Evolutionary conservation across 73 alveolate genomes (phyloP).

Genomic region (Loxodes magnus): DNA sequence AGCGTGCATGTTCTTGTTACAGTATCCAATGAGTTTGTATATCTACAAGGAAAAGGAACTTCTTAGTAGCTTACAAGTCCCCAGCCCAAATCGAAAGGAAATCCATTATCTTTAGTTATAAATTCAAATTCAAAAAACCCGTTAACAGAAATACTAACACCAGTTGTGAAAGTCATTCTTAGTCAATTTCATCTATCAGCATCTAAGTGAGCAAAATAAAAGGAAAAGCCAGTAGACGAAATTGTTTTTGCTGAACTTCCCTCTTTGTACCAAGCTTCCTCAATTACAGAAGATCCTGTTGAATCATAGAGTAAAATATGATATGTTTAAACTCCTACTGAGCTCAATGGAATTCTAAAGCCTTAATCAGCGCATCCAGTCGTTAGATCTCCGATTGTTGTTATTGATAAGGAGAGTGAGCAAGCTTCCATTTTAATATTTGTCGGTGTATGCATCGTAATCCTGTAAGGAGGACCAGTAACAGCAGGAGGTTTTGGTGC

Average conservation of each 20-base stretch:
- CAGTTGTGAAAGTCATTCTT: not conserved
- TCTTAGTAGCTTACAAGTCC: slow-evolving; percentile 1
- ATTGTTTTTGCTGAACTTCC: not conserved
- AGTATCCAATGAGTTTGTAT: slow-evolving; percentile 3
- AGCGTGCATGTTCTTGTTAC: slow-evolving; percentile 1
- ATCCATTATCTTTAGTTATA: not conserved
- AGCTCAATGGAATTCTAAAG: not conserved
- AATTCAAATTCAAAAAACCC: slow-evolving; percentile 9
- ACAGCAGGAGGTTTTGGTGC: not conserved
- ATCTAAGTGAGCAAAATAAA: not conserved
- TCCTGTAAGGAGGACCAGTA: too few relatives aligned
- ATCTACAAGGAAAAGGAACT: slow-evolving; percentile 4
- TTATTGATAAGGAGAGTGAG: slow-evolving; percentile 3
- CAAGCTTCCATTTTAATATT: slow-evolving; percentile 2
- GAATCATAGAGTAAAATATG: slow-evolving; percentile 2
- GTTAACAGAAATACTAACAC: slow-evolving; percentile 4
- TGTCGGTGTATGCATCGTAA: not conserved
- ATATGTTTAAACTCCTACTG: not conserved
- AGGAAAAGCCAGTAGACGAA: not conserved
- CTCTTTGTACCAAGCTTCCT: slow-evolving; percentile 2
- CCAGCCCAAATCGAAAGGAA: slow-evolving; percentile 16
- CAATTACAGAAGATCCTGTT: not conserved
- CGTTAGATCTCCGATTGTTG: slow-evolving; percentile 7
- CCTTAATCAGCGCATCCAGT: too few relatives aligned
- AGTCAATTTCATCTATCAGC: slow-evolving; percentile 11